Percentiles rank a stretch among this genome's conserved stretches.
These are phyloP conservation scores for Zygosaccharomyces sapae DNA, from an alignment of 1,139 yeast species.

Conservation along the genomic window DNA sequence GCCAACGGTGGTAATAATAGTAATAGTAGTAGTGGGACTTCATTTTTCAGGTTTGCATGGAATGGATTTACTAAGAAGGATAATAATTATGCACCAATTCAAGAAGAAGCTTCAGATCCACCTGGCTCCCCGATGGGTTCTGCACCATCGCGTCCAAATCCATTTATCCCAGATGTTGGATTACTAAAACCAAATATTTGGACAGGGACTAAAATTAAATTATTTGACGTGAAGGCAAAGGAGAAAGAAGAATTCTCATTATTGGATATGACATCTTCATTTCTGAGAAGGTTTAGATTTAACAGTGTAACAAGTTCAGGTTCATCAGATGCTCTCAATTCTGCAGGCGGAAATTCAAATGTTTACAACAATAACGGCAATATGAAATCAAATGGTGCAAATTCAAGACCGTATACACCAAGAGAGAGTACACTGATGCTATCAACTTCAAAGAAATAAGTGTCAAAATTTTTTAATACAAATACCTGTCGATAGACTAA, in stretches of 20 bases:
- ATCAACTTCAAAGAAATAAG: constrained; percentile 12
- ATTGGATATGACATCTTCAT: constrained; percentile 36
- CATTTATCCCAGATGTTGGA: constrained; percentile 22
- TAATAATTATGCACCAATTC: constrained; percentile 14
- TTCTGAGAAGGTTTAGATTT: constrained; percentile 31
- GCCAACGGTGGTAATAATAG: constrained; percentile 6
- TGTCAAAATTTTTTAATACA: not conserved
- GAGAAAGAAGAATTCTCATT: constrained; percentile 36
- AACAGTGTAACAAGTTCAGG: constrained; percentile 21
- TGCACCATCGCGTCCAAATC: constrained; percentile 10
- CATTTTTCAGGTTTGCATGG: constrained; percentile 34
- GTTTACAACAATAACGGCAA: constrained; percentile 5
- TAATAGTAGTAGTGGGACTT: constrained; percentile 15
- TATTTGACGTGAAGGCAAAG: constrained; percentile 52
- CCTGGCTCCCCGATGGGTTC: constrained; percentile 6
- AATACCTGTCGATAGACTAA: constrained; percentile 2
- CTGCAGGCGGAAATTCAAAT: constrained; percentile 7
- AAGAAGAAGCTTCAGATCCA: constrained; percentile 12
- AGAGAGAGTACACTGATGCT: constrained; percentile 13
- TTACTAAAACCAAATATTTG: constrained; percentile 45
- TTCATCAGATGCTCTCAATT: constrained; percentile 15
- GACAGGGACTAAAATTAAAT: constrained; percentile 57
- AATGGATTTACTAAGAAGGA: constrained; percentile 27
- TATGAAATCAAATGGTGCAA: constrained; percentile 9
- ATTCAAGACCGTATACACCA: constrained; percentile 19